phyloP scores from a whole-genome alignment of 2,329 filamentous ascomycete genomes.

The Orbilia javanica region DNA sequence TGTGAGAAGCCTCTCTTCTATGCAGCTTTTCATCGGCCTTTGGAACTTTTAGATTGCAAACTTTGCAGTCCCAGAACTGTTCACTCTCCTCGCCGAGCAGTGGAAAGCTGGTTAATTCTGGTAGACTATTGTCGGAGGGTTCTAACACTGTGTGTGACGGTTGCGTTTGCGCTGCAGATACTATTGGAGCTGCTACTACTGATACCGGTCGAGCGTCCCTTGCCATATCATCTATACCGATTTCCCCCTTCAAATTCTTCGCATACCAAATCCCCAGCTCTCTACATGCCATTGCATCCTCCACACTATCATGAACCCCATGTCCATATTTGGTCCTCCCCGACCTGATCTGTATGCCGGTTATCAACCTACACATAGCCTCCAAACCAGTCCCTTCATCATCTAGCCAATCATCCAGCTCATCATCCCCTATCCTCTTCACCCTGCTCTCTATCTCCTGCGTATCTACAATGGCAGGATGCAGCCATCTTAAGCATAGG shows the following conservation, averaged over 20 bases:
- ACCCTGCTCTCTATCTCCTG: constrained; percentile 60
- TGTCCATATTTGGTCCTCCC: constrained; percentile 46
- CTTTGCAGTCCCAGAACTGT: constrained; percentile 43
- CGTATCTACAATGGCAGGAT: constrained; percentile 68
- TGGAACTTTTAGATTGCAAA: constrained; percentile 17
- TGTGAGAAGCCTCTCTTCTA: constrained; percentile 28
- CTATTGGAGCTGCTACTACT: neutral
- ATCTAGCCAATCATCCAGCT: constrained; percentile 41
- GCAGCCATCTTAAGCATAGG: constrained; percentile 68
- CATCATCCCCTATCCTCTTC: constrained; percentile 53
- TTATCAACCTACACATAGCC: constrained; percentile 39
- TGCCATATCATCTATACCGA: neutral
- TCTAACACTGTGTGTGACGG: too few relatives aligned
- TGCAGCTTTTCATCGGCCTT: constrained; percentile 11
- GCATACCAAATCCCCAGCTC: constrained; percentile 67
- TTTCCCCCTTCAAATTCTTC: constrained; percentile 33
- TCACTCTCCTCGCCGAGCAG: neutral
- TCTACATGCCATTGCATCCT: constrained; percentile 67
- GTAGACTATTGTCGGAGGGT: neutral
- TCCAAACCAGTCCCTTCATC: constrained; percentile 51
- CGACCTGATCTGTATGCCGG: constrained; percentile 36
- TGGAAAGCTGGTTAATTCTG: neutral
- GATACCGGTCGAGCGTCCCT: neutral
- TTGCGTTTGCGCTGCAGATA: neutral
- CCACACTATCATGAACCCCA: constrained; percentile 67